phyloP scores from a whole-genome alignment of 2,329 filamentous ascomycete species.

The Botrytis medusae region DNA sequence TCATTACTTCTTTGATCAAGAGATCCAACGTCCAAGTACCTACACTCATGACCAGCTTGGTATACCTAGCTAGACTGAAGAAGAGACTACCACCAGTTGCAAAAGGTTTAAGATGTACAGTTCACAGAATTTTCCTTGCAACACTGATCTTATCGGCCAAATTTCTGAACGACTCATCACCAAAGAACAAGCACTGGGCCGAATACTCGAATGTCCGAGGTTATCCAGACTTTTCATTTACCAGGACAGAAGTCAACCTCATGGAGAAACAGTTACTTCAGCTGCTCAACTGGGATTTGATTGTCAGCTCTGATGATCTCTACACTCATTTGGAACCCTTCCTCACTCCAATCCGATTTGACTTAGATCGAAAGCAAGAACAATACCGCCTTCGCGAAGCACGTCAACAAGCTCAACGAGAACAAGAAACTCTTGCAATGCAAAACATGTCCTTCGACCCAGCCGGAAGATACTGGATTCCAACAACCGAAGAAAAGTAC shows the following conservation, averaged over 20 bases:
- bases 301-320: constrained; percentile 81
- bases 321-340: constrained; percentile 86
- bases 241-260: constrained; percentile 91
- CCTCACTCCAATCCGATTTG: constrained; percentile 75
- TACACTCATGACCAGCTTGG: constrained; percentile 93
- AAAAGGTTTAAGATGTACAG: constrained; percentile 93
- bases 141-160: constrained; percentile 85
- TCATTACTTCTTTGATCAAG: constrained; percentile 88
- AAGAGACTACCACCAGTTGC: constrained; percentile 86
- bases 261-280: constrained; percentile 99
- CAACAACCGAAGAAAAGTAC: constrained; percentile 24
- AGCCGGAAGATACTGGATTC: constrained; percentile 34
- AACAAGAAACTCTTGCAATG: constrained; percentile 30
- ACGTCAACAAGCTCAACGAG: constrained; percentile 28
- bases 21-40: constrained; percentile 96
- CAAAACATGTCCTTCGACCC: constrained; percentile 27
- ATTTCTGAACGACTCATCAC: constrained; percentile 97
- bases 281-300: constrained; percentile 90
- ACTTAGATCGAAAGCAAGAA: constrained; percentile 43
- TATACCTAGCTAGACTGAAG: constrained; percentile 86
- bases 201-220: constrained; percentile 77
- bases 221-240: constrained; percentile 77
- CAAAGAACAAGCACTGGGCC: constrained; percentile 99
- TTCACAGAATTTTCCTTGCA: constrained; percentile 95
- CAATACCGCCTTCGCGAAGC: constrained; percentile 28